A percentile compares a stretch with the other conserved stretches of the same genome.
phyloP scores from a whole-genome alignment of 306 rosid genomes.

The Lupinus albus region DNA sequence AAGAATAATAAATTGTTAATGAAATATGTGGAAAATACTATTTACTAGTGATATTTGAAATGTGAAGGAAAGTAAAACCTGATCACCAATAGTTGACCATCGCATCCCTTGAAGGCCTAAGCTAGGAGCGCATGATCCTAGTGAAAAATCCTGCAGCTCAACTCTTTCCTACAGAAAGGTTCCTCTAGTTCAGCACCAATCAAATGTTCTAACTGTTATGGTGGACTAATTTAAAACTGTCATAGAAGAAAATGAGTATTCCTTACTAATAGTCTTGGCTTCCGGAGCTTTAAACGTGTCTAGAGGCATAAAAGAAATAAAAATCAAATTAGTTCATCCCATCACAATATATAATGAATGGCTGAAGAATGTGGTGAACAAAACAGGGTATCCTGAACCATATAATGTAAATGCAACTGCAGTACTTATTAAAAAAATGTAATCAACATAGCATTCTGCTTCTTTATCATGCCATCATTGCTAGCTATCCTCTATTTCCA shows the following conservation, averaged over 20 bases:
- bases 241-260: conserved; percentile 15
- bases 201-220: conserved; percentile 22
- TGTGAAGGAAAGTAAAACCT: conserved; percentile 60
- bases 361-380: conserved; percentile 20
- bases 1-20: conserved; percentile 7
- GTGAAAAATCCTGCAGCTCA: conserved; percentile 77
- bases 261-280: conserved; percentile 81
- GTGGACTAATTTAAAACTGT: conserved; percentile 8
- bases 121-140: conserved; percentile 86
- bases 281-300: conserved; percentile 81
- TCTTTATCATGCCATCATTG: conserved; percentile 1
- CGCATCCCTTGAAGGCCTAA: conserved; percentile 85
- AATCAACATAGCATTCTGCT: neutral
- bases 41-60: conserved; percentile 35
- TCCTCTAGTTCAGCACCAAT: conserved; percentile 36
- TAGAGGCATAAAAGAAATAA: conserved; percentile 43
- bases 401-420: neutral
- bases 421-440: neutral
- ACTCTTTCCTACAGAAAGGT: conserved; percentile 69
- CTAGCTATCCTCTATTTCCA: neutral
- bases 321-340: conserved; percentile 23
- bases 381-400: conserved; percentile 22
- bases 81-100: conserved; percentile 79
- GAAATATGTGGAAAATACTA: conserved; percentile 7
- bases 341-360: conserved; percentile 33